These are phyloP conservation scores for Rhizophagus prolifer DNA, from an alignment of 192 early-diverging fungal species.

Conservation along the genomic window DNA sequence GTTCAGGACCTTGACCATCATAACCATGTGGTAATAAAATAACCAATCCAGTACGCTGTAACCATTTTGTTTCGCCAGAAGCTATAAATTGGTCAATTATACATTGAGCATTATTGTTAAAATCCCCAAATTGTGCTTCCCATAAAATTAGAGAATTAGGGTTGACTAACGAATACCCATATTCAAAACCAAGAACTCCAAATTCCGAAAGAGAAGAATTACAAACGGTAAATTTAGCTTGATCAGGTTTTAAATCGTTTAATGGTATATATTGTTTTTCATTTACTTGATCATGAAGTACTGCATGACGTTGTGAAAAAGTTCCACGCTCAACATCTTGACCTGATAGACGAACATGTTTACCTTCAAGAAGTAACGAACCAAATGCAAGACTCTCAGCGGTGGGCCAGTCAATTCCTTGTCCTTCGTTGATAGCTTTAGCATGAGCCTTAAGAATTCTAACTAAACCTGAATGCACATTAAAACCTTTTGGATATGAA, in stretches of 20 bases:
- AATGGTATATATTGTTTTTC: slow-evolving; percentile 82
- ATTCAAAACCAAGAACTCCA: slow-evolving; percentile 93
- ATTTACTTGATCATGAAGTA: slow-evolving; percentile 92
- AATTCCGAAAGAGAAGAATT: slow-evolving; percentile 98
- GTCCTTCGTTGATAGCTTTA: slow-evolving; percentile 74
- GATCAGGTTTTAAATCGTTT: slow-evolving; percentile 84
- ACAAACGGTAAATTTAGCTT: slow-evolving; percentile 82
- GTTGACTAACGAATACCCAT: slow-evolving; percentile 93
- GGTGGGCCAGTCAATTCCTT: slow-evolving; percentile 90
- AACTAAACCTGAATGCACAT: slow-evolving; percentile 81
- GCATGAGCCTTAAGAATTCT: slow-evolving; percentile 83
- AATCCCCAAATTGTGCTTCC: slow-evolving; percentile 99
- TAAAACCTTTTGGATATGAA: slow-evolving; percentile 81
- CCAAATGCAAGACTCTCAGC: slow-evolving; percentile 95
- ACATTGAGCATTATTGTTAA: slow-evolving; percentile 94
- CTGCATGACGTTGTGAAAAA: slow-evolving; percentile 97
- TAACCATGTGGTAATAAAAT: slow-evolving; percentile 96
- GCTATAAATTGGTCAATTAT: slow-evolving; percentile 98
- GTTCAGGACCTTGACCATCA: slow-evolving; percentile 98
- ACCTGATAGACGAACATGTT: slow-evolving; percentile 90
- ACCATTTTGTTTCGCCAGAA: slow-evolving; percentile 97
- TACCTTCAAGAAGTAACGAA: slow-evolving; percentile 84
- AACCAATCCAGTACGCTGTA: slow-evolving; percentile 79
- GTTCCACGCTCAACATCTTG: slow-evolving; percentile 99
- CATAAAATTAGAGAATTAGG: slow-evolving; percentile 93